These are phyloP conservation scores for Saccharomycopsis hybrid DNA, from an alignment of 1,139 yeast genomes.

Conservation along the genomic window DNA sequence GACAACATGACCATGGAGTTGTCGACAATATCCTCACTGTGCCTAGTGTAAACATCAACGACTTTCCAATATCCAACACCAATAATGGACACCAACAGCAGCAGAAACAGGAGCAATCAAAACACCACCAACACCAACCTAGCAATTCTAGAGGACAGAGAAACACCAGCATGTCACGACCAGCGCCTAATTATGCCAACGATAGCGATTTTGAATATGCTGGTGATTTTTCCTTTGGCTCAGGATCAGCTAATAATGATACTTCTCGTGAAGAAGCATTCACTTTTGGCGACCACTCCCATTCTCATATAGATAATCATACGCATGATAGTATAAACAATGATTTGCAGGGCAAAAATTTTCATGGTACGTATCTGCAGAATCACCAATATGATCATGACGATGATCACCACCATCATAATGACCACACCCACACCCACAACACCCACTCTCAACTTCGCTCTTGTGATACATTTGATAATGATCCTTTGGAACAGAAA, in stretches of 20 bases:
- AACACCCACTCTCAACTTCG: background rate
- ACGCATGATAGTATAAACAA: background rate
- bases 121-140: too few species aligned
- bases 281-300: background rate
- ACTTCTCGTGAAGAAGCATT: background rate
- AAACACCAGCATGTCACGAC: background rate
- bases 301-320: constrained; percentile 4
- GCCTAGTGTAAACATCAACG: constrained; percentile 1
- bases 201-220: constrained; percentile 17
- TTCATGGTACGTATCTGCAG: constrained; percentile 1
- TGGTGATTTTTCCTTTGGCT: constrained; percentile 19
- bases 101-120: too few species aligned
- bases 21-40: constrained; percentile 2
- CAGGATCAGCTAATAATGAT: constrained; percentile 5
- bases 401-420: background rate
- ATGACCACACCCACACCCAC: background rate
- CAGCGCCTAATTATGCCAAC: constrained; percentile 8
- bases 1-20: background rate
- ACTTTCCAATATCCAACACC: background rate
- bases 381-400: constrained; percentile 3
- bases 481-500: too few species aligned
- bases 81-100: too few species aligned
- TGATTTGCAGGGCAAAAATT: constrained; percentile 4
- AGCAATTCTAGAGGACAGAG: too few species aligned
- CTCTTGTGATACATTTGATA: too few species aligned